Evolutionary conservation across 768 basidiomycete species (phyloP), one percentile per base, ranked within the genome.

Genomic region (Terana coerulea): DNA sequence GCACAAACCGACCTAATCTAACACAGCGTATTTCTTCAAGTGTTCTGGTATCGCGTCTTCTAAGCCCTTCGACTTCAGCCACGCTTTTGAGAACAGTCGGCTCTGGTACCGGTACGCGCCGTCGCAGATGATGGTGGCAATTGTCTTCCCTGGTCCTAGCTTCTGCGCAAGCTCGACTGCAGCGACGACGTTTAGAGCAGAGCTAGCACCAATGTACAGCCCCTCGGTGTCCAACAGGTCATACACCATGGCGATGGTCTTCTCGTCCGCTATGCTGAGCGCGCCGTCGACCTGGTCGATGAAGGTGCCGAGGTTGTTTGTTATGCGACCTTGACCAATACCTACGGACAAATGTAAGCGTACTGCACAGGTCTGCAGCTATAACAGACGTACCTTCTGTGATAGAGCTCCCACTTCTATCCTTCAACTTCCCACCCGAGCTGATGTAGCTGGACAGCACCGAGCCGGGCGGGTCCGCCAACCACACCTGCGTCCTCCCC

Each of bases 101-200:
- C 91, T 95, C 72, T 98, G 97, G 64, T 99, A 97, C 64, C 97
- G 81, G 64, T 98, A 95, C 39, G 97, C 97, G 6, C 95, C 97
- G 64, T 99, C 97, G 67, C 88, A 91, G 33, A 99, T 70, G 47
- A 98, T 78, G 4, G 97, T 99, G 1, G 84, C 93, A 25, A 98
- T 75, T 14, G 77, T 91, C 19, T 87, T 86, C 30, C 89, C 90
- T 74, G 83, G 86, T 15, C 91, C 95, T 1, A 98, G 75, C 61
- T 83, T 85, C 57, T 80, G 75, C 2, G 93, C 95, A 19, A 98
- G 77, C 64, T 98, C 87, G 11, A 83, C 82, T 0, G 95, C 95
- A 9, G 95, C 93, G 33, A 93, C 94, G 19, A 97, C 93, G 64
- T 99, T 99, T 55, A 98, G 70, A 1, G 97, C 93, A 5, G 91